Evolutionary conservation across 2,329 filamentous ascomycete species (phyloP).

Genomic region (Phyllosticta ampelicida): DNA sequence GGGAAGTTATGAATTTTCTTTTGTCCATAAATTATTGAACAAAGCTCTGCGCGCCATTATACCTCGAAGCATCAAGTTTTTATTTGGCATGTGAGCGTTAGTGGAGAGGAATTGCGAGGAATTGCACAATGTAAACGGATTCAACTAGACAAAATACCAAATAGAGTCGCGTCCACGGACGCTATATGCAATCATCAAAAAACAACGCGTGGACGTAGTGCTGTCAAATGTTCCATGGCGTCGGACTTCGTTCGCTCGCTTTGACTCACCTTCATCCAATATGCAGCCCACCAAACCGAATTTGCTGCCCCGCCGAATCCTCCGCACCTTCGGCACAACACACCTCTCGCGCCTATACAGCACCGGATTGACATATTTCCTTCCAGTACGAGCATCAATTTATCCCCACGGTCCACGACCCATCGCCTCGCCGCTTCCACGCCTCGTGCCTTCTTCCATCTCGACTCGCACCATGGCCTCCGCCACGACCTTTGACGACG

Average conservation of each 20-base stretch:
- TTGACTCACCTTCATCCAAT: conserved; percentile 9
- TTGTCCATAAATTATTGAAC: not conserved
- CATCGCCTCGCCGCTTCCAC: conserved; percentile 23
- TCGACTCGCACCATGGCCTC: conserved; percentile 22
- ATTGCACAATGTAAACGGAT: not conserved
- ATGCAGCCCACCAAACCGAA: conserved; percentile 9
- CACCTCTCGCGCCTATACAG: not conserved
- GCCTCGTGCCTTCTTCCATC: conserved; percentile 19
- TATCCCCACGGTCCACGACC: conserved; percentile 13
- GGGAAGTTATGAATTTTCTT: not conserved
- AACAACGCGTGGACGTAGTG: not conserved
- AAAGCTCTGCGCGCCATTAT: not conserved
- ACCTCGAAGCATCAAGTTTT: not conserved
- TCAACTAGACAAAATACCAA: not conserved
- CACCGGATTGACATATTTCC: not conserved
- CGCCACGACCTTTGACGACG: conserved; percentile 23
- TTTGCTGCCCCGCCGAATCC: conserved; percentile 6
- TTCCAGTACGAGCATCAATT: not conserved
- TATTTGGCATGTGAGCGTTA: not conserved
- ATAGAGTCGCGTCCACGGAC: not conserved
- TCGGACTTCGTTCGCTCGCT: conserved; percentile 9
- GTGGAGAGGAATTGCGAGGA: not conserved
- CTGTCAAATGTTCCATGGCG: not conserved
- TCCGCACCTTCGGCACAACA: not conserved
- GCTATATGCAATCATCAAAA: not conserved